phyloP scores from a whole-genome alignment of 2,329 filamentous ascomycete genomes.

The Paraphoma chrysanthemicola region DNA sequence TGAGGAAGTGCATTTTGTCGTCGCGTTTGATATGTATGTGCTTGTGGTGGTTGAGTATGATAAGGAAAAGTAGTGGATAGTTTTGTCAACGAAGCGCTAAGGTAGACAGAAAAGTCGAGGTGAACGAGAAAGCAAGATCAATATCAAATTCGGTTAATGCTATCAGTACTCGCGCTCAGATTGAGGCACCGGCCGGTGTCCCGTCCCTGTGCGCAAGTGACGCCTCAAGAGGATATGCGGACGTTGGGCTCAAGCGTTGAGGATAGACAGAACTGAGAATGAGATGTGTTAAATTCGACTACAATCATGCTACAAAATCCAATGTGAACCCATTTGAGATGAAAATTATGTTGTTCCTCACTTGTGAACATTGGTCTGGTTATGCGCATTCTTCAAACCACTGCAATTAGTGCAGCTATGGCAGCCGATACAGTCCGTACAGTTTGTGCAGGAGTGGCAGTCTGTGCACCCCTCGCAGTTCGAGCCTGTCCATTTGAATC shows the following conservation, averaged over 20 bases:
- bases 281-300: not conserved
- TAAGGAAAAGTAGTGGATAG: not conserved
- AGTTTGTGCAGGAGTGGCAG: not conserved
- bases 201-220: too few species aligned
- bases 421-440: constrained; percentile 2
- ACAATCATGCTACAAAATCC: not conserved
- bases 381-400: constrained; percentile 12
- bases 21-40: not conserved
- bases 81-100: not conserved
- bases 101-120: not conserved
- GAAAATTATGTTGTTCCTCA: not conserved
- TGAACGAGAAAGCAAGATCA: not conserved
- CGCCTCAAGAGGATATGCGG: too few species aligned
- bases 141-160: too few species aligned
- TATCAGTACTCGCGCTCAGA: too few species aligned
- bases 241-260: not conserved
- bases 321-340: not conserved
- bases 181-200: too few species aligned
- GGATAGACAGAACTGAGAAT: not conserved
- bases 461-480: not conserved
- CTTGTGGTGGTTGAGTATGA: not conserved
- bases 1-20: not conserved
- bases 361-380: constrained; percentile 12
- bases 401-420: constrained; percentile 11
- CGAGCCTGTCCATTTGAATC: not conserved